Percentiles rank a stretch among this genome's conserved stretches.
These are phyloP conservation scores for Pythium aristosporum DNA, from an alignment of 352 stramenopile species.

Conservation along the genomic window DNA sequence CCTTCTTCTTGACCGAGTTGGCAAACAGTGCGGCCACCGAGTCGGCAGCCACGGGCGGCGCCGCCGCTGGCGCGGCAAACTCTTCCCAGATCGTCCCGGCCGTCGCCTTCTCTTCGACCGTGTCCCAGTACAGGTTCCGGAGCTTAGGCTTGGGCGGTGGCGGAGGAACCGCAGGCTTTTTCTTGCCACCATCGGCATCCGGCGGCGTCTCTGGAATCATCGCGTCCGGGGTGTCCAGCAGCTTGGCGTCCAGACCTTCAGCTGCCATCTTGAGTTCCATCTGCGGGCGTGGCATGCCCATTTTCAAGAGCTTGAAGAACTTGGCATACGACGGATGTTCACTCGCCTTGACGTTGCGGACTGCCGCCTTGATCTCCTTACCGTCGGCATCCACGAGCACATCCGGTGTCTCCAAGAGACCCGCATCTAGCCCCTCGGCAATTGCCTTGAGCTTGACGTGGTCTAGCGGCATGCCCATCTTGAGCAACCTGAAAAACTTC, in stretches of 20 bases:
- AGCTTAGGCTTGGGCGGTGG: slow-evolving; percentile 76
- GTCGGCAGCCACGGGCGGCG: slow-evolving; percentile 9
- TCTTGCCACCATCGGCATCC: slow-evolving; percentile 22
- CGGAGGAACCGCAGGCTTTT: slow-evolving; percentile 30
- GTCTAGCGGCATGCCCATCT: slow-evolving; percentile 80
- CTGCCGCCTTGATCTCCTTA: slow-evolving; percentile 33
- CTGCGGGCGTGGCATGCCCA: slow-evolving; percentile 72
- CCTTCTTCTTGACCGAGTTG: slow-evolving; percentile 31
- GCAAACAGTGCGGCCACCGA: slow-evolving; percentile 44
- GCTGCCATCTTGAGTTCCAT: slow-evolving; percentile 71
- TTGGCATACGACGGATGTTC: slow-evolving; percentile 89
- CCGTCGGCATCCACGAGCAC: slow-evolving; percentile 27
- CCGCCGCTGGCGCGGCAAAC: slow-evolving; percentile 25
- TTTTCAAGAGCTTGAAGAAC: slow-evolving; percentile 79
- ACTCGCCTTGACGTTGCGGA: slow-evolving; percentile 39
- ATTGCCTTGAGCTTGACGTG: slow-evolving; percentile 90
- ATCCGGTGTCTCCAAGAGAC: slow-evolving; percentile 66
- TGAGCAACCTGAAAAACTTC: slow-evolving; percentile 95
- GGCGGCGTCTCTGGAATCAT: slow-evolving; percentile 56
- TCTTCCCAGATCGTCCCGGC: slow-evolving; percentile 76
- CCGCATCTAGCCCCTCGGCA: slow-evolving; percentile 57
- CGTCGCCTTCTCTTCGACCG: slow-evolving; percentile 52
- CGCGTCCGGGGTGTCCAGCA: slow-evolving; percentile 85
- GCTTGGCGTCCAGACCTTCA: slow-evolving; percentile 96
- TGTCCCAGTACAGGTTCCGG: slow-evolving; percentile 82